Base-by-base conservation (phyloP, 2,329 filamentous ascomycete genomes). In the Arthrobotrys pseudoclavata region DNA sequence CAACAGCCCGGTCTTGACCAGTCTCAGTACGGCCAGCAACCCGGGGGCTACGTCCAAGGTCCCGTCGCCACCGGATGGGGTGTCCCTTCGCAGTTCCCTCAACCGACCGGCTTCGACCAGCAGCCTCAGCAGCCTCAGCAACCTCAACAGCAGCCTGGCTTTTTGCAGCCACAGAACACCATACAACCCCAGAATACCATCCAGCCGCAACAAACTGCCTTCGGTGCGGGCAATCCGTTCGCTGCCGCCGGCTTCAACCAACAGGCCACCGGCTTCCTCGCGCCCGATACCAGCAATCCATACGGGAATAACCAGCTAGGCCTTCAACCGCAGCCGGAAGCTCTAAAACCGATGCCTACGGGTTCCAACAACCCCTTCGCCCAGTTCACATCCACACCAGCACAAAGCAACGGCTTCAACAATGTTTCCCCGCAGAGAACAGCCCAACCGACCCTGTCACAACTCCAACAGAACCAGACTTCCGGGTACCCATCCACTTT, bases 351-450 rank as follows among this genome's bases (percentile, higher is more conserved):
- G 3, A 91, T 93, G 83, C 91, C 92, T 2, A 99, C 96, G 1
- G 96, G 96, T 57, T 98, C 96, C 15, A 99, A 99, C 86, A 99
- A 99, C 83, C 96, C 96, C 1, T 99, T 99, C 82, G 95, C 96
- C 26, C 72, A 77, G 29, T 77, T 77, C 40, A 67, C 66, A 29
- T 37, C 72, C 4, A 45, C 72, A 3, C 87, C 88, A 12, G 88
- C 91, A n/a, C 89, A 91, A 82, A 84, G 75, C 86, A 87, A 72
- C 85, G 88, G 80, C 85, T 90, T 86, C 82, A 85, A 82, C 83
- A 87, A 86, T 79, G 88, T 86, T 79, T 82, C 75, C 53, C 83
- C 81, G 77, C 87, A 87, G 52, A 83, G 86, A 20, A 86, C 87
- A 29, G 86, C 88, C 6, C 89, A 92, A 76, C 90, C 93, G 12